phyloP scores from a whole-genome alignment of 2,329 filamentous ascomycete species.

The Monosporascus sp. region DNA sequence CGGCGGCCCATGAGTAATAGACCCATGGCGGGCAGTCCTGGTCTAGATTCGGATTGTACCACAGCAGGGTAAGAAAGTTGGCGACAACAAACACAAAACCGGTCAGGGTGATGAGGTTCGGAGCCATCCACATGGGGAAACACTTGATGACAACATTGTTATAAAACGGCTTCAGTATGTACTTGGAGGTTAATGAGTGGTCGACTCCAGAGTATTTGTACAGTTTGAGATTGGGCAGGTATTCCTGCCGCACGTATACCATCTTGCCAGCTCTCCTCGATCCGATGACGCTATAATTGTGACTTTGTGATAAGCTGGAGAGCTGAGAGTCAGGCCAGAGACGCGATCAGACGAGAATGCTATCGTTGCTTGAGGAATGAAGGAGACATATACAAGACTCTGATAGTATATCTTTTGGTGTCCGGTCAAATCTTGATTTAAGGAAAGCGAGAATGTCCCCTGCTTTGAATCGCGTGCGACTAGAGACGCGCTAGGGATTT shows the following conservation, averaged over 20 bases:
- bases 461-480: too few species aligned
- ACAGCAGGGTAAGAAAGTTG: slow-evolving; percentile 87
- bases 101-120: slow-evolving; percentile 79
- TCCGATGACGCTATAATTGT: not conserved
- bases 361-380: too few species aligned
- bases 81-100: slow-evolving; percentile 85
- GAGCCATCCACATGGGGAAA: slow-evolving; percentile 95
- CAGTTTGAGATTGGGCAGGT: slow-evolving; percentile 79
- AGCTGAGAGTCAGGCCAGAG: too few species aligned
- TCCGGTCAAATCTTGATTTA: too few species aligned
- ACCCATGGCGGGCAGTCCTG: slow-evolving; percentile 94
- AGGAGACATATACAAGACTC: too few species aligned
- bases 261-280: slow-evolving; percentile 41
- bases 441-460: too few species aligned
- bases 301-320: not conserved
- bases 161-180: slow-evolving; percentile 97
- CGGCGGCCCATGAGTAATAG: slow-evolving; percentile 84
- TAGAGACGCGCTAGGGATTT: too few species aligned
- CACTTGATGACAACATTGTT: slow-evolving; percentile 87
- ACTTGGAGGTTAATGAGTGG: slow-evolving; percentile 82
- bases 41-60: slow-evolving; percentile 93
- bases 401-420: too few species aligned
- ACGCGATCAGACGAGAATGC: too few species aligned
- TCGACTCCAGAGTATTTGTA: slow-evolving; percentile 97
- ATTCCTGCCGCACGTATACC: slow-evolving; percentile 93